Base-by-base conservation (phyloP, 495 filamentous ascomycete species). In the Neurospora tetrasperma region DNA sequence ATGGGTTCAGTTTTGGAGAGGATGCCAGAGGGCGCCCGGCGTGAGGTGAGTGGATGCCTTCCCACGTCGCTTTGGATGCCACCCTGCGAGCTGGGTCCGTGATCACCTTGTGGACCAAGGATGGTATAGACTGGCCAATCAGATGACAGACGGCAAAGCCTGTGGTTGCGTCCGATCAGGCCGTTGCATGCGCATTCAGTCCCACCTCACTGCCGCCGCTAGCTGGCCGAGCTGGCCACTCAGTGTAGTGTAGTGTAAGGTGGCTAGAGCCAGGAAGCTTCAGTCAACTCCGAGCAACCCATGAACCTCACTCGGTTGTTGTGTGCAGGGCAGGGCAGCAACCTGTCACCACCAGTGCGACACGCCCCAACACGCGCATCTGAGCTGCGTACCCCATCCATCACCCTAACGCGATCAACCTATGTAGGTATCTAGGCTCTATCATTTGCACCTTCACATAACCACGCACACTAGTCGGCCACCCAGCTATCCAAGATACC, bases 81-180 rank as follows among this genome's bases (percentile, higher is more conserved):
- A 74, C 72, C 75, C 74, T 70, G 10, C 16, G 20, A 20, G 66
- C 59, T 31, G 75, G 75, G 72, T 77, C 62, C 76, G 76, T 77
- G 76, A 77, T 72, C 76, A 75, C 3, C 8, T 39, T 71, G 72
- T 71, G 72, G 75, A 69, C 14, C 46, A 71, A 11, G 4, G 6
- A 66, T 31, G 54, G 42, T 4, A 23, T 54, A 14, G 12, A 23
- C 40, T 35, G 11, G 35, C 72, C 72, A 73, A 73, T 71, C 69
- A 73, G n/a, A 73, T 62, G 69, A 66, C 27, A 66, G 54, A 9
- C 9, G 27, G 16, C 27, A 18, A 18, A 66, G 54, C 27, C 54
- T 62, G 27, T 66, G 54, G 54, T 18, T 66, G 54, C 54, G 54
- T 66, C 27, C 27, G 54, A 66, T 66, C 54, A 66, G 54, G 54